A percentile compares a stretch with the other conserved stretches of the same genome.
phyloP scores from a whole-genome alignment of 345 rosid species.

The Syzygium grande region DNA sequence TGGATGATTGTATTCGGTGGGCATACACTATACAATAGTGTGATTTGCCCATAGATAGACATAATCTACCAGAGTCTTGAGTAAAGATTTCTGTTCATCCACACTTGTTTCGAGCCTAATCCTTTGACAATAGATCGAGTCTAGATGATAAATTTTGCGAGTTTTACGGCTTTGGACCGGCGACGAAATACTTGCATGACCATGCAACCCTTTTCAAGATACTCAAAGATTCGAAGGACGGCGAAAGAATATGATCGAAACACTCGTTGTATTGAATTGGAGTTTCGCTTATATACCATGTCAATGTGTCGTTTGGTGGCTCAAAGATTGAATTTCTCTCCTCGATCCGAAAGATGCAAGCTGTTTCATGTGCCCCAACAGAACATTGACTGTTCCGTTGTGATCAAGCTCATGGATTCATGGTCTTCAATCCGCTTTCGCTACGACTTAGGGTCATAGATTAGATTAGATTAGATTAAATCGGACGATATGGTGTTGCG shows the following conservation, averaged over 20 bases:
- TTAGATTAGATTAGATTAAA: no score
- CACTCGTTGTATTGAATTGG: neutral
- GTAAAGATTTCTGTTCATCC: neutral
- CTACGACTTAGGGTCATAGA: neutral
- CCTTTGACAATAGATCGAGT: neutral
- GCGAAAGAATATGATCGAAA: neutral
- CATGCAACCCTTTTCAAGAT: neutral
- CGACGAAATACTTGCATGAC: neutral
- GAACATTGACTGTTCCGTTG: no score
- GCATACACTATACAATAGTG: neutral
- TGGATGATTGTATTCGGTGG: neutral
- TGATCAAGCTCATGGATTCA: neutral
- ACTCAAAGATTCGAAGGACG: neutral
- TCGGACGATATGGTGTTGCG: neutral
- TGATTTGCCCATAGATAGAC: neutral
- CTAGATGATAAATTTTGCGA: neutral
- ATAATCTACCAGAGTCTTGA: neutral
- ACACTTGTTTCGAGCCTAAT: neutral
- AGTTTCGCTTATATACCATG: no score
- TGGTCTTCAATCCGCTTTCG: neutral
- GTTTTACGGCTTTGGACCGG: neutral
- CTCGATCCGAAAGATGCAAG: no score
- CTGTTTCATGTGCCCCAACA: no score
- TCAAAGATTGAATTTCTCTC: no score
- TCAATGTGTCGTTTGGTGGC: no score